These are phyloP conservation scores for Phytophthora europaea DNA, from an alignment of 352 stramenopile species.

Conservation along the genomic window DNA sequence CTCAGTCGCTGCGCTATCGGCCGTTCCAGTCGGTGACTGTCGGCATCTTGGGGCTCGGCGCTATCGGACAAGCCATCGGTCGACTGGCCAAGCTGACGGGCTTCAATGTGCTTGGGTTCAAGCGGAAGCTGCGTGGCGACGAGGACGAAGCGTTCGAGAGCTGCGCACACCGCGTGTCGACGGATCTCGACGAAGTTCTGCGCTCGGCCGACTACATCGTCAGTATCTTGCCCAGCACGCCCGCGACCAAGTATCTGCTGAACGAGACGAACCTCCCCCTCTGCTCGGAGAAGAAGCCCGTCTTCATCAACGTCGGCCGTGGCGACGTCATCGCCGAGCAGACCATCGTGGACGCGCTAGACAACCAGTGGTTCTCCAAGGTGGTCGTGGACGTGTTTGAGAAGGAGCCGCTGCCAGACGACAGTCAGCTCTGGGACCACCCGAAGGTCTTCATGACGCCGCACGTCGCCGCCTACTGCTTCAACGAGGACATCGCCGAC, in stretches of 20 bases:
- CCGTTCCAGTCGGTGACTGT: slow-evolving; percentile 62
- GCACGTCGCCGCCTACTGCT: slow-evolving; percentile 81
- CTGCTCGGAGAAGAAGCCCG: slow-evolving; percentile 69
- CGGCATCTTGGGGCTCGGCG: slow-evolving; percentile 59
- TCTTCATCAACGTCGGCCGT: slow-evolving; percentile 91
- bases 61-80: slow-evolving; percentile 74
- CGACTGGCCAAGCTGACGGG: slow-evolving; percentile 55
- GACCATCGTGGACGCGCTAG: slow-evolving; percentile 65
- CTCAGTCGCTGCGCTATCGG: slow-evolving; percentile 53
- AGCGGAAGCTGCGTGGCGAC: slow-evolving; percentile 48
- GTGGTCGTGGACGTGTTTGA: slow-evolving; percentile 64
- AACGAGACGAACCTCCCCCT: slow-evolving; percentile 50
- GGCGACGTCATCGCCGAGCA: slow-evolving; percentile 80
- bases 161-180: slow-evolving; percentile 53
- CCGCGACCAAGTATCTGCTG: slow-evolving; percentile 73
- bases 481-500: slow-evolving; percentile 72
- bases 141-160: slow-evolving; percentile 26
- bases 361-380: slow-evolving; percentile 65
- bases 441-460: slow-evolving; percentile 74
- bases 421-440: slow-evolving; percentile 71
- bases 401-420: slow-evolving; percentile 46
- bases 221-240: slow-evolving; percentile 85
- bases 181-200: slow-evolving; percentile 58
- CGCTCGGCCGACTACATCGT: slow-evolving; percentile 79
- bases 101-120: slow-evolving; percentile 78